Evolutionary conservation across 805 yeast species (phyloP), one percentile per base, ranked within the genome.

Genomic region (Candida schatavii): DNA sequence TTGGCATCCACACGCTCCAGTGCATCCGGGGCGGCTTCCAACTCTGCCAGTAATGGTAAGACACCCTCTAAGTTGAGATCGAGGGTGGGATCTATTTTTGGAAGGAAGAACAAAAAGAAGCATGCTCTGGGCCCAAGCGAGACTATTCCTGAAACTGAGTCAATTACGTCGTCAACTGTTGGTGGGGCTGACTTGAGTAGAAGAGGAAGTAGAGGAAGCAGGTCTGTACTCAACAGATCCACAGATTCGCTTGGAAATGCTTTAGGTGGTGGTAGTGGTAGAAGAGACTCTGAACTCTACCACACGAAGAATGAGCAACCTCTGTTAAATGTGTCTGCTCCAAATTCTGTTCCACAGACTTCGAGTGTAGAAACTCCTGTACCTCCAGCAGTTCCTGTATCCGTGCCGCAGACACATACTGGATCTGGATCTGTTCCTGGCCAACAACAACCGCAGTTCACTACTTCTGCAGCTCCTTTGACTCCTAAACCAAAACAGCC

Each of bases 21-120:
- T n/a, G 32, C 32, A 17, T 38, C 41, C 7, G 20, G 20, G 3
- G 25, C 28, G 28, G 28, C 41, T 2, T 28, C 47, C 44, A 62
- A 45, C 48, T 57, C 44, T 43, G 49, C 54, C 25, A 61, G 58
- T 39, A 63, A 62, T 44, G 60, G 60, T 35, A 61, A 61, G 45
- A 56, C 57, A 40, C 56, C 57, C 25, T 62, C 68, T n/a, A 74
- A 72, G 35, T 60, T 86, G 52, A 79, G 78, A 61, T 83, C 89
- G 4, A 80, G 69, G 54, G 83, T 86, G 43, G 95, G 95, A 7
- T 83, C 93, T 0, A 77, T 86, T 47, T 80, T 86, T 52, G 82
- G 85, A 35, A 76, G 80, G 48, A 82, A 78, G 59, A 80, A 78
- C 53, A 69, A 71, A 46, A 66, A 68, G 35, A 31, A 33, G 40